These are phyloP conservation scores for Solanum gandarillasii DNA, from an alignment of 257 asterid genomes.

Conservation along the genomic window DNA sequence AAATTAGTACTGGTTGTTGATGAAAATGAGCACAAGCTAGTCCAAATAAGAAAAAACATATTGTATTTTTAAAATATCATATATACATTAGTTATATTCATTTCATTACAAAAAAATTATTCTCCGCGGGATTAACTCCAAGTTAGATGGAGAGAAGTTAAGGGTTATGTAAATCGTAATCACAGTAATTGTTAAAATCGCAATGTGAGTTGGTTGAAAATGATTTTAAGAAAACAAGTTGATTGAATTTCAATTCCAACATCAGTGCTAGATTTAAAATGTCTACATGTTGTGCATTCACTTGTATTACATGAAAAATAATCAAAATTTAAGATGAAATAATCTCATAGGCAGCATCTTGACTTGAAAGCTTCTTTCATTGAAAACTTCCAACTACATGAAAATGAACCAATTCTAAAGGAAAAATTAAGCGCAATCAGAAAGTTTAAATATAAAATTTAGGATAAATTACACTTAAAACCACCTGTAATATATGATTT, in stretches of 20 bases:
- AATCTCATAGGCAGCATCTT: background rate
- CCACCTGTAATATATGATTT: background rate
- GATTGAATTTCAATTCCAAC: background rate
- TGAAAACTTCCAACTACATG: background rate
- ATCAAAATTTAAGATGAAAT: background rate
- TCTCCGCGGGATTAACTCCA: background rate
- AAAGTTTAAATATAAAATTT: background rate
- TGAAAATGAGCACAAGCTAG: rapidly evolving
- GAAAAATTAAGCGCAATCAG: background rate
- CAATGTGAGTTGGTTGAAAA: background rate
- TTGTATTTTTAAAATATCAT: too few relatives aligned
- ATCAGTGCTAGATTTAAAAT: background rate
- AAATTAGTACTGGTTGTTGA: too few relatives aligned
- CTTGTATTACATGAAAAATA: background rate
- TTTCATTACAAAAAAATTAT: background rate
- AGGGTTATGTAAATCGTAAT: too few relatives aligned
- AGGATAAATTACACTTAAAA: background rate
- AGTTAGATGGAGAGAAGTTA: background rate
- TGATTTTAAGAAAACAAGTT: background rate
- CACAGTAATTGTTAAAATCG: too few relatives aligned
- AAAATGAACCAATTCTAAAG: background rate
- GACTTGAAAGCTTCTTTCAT: background rate
- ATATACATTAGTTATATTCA: too few relatives aligned
- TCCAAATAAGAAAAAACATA: too few relatives aligned
- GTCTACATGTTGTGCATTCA: background rate